phyloP scores from a whole-genome alignment of 306 rosid genomes.

The Amphicarpaea edgeworthii region DNA sequence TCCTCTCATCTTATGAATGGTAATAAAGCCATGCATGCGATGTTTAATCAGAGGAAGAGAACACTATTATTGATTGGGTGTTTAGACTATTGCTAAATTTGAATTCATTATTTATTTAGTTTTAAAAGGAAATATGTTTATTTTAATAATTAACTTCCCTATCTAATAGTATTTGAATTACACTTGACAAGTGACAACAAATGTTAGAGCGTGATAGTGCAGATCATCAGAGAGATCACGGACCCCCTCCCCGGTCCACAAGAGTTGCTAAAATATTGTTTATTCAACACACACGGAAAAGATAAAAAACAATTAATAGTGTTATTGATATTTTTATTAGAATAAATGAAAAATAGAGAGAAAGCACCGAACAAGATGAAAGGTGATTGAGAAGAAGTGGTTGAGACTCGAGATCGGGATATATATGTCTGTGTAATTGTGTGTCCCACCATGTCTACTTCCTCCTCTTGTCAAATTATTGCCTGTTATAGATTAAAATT shows the following conservation, averaged over 20 bases:
- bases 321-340: too few species aligned
- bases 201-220: slow-evolving; percentile 35
- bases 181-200: slow-evolving; percentile 17
- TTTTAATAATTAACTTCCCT: neutral
- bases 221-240: neutral
- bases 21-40: slow-evolving; percentile 2
- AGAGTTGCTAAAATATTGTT: neutral
- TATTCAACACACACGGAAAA: neutral
- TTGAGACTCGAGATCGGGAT: slow-evolving; percentile 37
- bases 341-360: too few species aligned
- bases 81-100: too few species aligned
- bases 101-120: neutral
- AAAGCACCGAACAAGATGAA: too few species aligned
- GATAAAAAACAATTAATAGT: neutral
- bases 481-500: too few species aligned
- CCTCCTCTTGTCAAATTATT: neutral
- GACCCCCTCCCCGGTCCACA: slow-evolving; percentile 1
- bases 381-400: slow-evolving; percentile 10
- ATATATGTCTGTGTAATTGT: slow-evolving; percentile 9
- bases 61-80: neutral
- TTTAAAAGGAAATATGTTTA: neutral
- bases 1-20: slow-evolving; percentile 5
- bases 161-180: slow-evolving; percentile 5
- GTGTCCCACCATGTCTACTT: slow-evolving; percentile 47
- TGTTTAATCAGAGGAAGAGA: slow-evolving; percentile 36